A percentile compares a stretch with the other conserved stretches of the same genome.
These are phyloP conservation scores for Polyporus tsugae DNA, from an alignment of 1,284 basidiomycete genomes.

Conservation along the genomic window DNA sequence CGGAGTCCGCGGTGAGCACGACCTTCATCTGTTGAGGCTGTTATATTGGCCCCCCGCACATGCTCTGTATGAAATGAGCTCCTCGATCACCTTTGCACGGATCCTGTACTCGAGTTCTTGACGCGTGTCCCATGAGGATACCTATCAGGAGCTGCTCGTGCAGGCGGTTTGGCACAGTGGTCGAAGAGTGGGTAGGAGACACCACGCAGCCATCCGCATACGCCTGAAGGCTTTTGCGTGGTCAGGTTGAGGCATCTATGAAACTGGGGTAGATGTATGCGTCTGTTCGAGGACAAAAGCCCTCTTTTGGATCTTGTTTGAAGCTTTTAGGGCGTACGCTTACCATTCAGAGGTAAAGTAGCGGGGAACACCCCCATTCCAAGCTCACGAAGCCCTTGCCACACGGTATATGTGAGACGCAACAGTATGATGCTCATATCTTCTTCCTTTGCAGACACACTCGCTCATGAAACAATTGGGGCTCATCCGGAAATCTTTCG, in stretches of 20 bases:
- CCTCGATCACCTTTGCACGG: neutral
- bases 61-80: neutral
- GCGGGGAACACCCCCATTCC: neutral
- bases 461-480: conserved; percentile 70
- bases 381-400: neutral
- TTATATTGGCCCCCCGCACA: neutral
- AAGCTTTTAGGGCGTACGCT: no score
- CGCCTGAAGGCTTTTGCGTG: no score
- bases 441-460: conserved; percentile 53
- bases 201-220: no score
- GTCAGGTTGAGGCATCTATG: neutral
- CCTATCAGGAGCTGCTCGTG: neutral
- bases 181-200: no score
- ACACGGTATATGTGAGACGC: neutral
- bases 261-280: neutral
- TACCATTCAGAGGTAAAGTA: no score
- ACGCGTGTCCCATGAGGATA: no score
- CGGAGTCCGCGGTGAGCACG: conserved; percentile 73
- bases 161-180: no score
- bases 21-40: neutral
- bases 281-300: neutral
- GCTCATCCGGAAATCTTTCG: conserved; percentile 68
- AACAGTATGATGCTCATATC: neutral
- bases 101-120: neutral
- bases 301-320: no score